Evolutionary conservation across 2,329 filamentous ascomycete species (phyloP), one percentile per base, ranked within the genome.

Genomic region (Aspergillus sp.): DNA sequence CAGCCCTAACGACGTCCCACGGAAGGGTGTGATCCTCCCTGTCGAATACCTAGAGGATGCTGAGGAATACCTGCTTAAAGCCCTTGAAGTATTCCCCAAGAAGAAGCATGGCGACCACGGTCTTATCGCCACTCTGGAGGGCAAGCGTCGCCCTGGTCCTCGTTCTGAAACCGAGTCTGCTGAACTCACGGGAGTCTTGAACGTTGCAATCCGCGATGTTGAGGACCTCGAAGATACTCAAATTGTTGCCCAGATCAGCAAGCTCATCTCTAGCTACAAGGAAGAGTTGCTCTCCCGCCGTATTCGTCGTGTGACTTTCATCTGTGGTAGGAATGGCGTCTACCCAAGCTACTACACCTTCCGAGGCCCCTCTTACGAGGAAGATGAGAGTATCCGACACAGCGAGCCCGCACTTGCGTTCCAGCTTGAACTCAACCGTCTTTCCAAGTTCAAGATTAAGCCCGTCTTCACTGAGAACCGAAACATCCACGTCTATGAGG

Each of bases 301-400:
- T 50, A 88, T 99, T 48, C 92, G 95, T 63, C 90, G 95, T 65
- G 79, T 99, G 56, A 97, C 93, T 49, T 97, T 99, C 80, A 95
- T 98, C 74, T 97, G 93, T 71, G 95, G 95, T 80, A 91, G 88
- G 71, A 91, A 99, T 71, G 95, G 93, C 55, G 91, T 91, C 13
- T 96, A 98, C 75, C 95, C 93, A 20, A 92, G 91, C 48, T 98
- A 99, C 84, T 98, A 90, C 83, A 99, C 95, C 43, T 99, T 98
- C 91, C 89, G 95, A 73, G 93, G 93, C 5, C 93, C 95, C 26
- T 79, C 81, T 51, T 99, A 96, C 76, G 83, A 86, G 52, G 95
- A 99, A 77, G 95, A 99, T 70, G 86, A 90, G 75, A 96, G 90
- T 75, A 98, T 99, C 71, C 93, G 95, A 80, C 93, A 99, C 82